A percentile compares a stretch with the other conserved stretches of the same genome.
Conservation (phyloP, 2,329 filamentous ascomycete species). For the Sporothrix pseudoabietina region DNA sequence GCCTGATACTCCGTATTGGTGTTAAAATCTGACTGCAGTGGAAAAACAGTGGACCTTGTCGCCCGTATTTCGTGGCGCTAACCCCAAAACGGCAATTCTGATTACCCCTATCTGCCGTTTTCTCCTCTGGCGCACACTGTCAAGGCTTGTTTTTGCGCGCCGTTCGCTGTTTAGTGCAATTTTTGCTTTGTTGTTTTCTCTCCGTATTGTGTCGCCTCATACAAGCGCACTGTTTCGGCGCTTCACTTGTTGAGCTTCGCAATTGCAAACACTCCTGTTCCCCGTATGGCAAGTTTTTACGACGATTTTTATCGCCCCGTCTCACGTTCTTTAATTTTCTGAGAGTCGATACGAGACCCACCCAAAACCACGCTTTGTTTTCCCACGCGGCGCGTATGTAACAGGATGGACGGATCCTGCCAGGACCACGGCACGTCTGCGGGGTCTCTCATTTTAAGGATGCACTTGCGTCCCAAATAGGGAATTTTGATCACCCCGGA, state of each 20-base stretch:
- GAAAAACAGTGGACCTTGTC: background rate
- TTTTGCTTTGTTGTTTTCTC: background rate
- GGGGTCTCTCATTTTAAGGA: background rate
- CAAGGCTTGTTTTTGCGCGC: slow-evolving; percentile 13
- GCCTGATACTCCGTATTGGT: background rate
- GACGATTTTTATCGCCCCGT: too few species aligned
- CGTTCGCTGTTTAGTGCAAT: background rate
- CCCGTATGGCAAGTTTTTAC: too few species aligned
- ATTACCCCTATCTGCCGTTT: slow-evolving; percentile 26
- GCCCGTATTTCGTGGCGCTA: background rate
- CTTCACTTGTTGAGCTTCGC: background rate
- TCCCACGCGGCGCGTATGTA: background rate
- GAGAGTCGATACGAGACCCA: too few species aligned
- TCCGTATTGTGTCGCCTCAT: background rate
- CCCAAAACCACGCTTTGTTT: background rate
- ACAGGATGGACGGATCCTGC: background rate
- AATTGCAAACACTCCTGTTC: background rate
- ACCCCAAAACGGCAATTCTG: slow-evolving; percentile 24
- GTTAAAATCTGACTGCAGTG: background rate
- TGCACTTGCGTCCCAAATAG: background rate
- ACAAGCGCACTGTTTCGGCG: background rate
- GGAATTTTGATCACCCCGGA: slow-evolving; percentile 23
- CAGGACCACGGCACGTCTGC: background rate
- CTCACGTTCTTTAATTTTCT: too few species aligned
- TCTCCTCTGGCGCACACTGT: background rate